These are phyloP conservation scores for Phaeodactylum tricornutum DNA, from an alignment of 108 stramenopile genomes.

Conservation along the genomic window DNA sequence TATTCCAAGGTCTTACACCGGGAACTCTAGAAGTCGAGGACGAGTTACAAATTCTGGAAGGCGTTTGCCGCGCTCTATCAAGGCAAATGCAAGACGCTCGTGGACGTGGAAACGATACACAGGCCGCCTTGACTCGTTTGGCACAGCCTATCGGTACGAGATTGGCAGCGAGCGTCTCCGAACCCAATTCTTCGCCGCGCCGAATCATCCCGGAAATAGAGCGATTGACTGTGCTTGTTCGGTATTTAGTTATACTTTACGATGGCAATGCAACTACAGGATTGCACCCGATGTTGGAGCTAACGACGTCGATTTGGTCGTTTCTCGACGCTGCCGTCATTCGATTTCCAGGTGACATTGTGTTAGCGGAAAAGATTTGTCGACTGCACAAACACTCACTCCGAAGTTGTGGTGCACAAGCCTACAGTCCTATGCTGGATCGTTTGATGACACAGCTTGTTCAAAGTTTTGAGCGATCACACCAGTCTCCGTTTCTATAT, in stretches of 20 bases:
- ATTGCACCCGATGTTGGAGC: conserved; percentile 62
- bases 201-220: conserved; percentile 67
- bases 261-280: conserved; percentile 12
- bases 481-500: conserved; percentile 82
- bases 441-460: conserved; percentile 67
- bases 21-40: conserved; percentile 49
- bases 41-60: conserved; percentile 86
- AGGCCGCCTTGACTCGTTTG: conserved; percentile 39
- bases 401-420: conserved; percentile 52
- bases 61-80: conserved; percentile 72
- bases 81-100: conserved; percentile 34
- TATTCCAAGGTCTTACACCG: conserved; percentile 33
- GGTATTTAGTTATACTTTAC: conserved; percentile 19
- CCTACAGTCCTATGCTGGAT: conserved; percentile 77
- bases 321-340: conserved; percentile 57
- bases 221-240: conserved; percentile 75
- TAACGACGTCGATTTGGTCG: conserved; percentile 75
- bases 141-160: conserved; percentile 72
- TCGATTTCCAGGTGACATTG: conserved; percentile 54
- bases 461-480: conserved; percentile 48
- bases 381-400: conserved; percentile 91
- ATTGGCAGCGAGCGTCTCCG: conserved; percentile 25
- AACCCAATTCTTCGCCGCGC: conserved; percentile 31
- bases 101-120: conserved; percentile 13
- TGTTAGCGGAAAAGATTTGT: conserved; percentile 84